Conservation (phyloP, 2,329 filamentous ascomycete genomes). For the Diaporthe vaccinii region DNA sequence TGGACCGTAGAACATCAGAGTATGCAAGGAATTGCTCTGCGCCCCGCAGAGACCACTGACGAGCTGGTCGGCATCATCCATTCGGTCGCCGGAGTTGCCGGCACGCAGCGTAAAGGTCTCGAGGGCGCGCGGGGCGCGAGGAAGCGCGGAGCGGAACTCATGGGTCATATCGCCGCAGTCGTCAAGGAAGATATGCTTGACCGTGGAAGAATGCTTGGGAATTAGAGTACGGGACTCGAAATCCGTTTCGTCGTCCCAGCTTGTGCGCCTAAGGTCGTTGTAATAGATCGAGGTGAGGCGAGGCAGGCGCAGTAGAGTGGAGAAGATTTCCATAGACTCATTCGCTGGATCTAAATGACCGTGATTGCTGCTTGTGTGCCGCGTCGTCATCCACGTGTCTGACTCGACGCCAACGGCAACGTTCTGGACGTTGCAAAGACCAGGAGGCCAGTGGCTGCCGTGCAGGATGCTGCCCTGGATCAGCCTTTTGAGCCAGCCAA, state of each 20-base stretch:
- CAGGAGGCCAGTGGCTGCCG: background rate
- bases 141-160: background rate
- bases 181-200: slow-evolving; percentile 3
- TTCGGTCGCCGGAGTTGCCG: background rate
- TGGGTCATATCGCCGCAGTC: background rate
- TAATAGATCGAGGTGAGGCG: slow-evolving; percentile 4
- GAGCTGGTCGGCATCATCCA: background rate
- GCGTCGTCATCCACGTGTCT: slow-evolving; percentile 4
- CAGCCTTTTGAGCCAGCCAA: background rate
- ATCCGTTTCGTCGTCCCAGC: background rate
- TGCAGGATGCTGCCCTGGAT: background rate
- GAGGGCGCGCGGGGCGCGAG: background rate
- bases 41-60: background rate
- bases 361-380: background rate
- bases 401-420: slow-evolving; percentile 9
- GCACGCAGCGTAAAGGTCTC: background rate
- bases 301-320: background rate
- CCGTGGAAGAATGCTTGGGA: background rate
- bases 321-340: background rate
- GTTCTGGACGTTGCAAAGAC: background rate
- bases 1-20: slow-evolving; percentile 1
- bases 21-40: background rate
- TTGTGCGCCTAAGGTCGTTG: background rate
- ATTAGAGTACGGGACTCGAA: background rate
- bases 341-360: background rate